Conservation (phyloP, 192 early-diverging fungal species). For the Gorgonomyces haynaldii region DNA sequence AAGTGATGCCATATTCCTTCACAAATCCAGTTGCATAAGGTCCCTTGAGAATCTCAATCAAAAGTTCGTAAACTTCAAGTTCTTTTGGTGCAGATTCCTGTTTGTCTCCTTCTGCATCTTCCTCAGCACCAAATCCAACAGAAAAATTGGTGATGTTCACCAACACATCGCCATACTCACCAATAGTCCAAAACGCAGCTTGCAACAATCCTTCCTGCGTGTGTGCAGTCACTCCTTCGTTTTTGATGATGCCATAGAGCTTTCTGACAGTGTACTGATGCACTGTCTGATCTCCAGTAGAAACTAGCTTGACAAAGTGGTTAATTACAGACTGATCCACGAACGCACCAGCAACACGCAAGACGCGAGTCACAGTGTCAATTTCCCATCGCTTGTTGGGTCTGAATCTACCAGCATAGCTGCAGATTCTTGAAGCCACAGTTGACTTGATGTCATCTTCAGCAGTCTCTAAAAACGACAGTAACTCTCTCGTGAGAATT, state of each 20-base stretch:
- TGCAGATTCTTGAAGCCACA: conserved; percentile 84
- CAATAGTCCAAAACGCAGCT: conserved; percentile 85
- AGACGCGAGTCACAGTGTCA: conserved; percentile 84
- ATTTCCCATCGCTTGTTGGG: conserved; percentile 96
- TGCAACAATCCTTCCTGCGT: conserved; percentile 79
- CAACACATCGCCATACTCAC: conserved; percentile 92
- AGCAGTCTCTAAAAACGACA: conserved; percentile 84
- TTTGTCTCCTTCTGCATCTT: conserved; percentile 48
- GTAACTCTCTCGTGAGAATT: conserved; percentile 80
- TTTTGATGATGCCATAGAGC: conserved; percentile 70
- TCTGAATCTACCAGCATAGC: conserved; percentile 85
- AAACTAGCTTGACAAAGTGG: conserved; percentile 83
- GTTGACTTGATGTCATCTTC: conserved; percentile 80
- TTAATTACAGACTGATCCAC: conserved; percentile 39
- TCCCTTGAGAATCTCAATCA: conserved; percentile 66
- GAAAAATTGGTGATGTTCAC: conserved; percentile 19
- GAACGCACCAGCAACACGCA: conserved; percentile 47
- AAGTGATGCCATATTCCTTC: conserved; percentile 75
- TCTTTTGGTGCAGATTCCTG: conserved; percentile 39
- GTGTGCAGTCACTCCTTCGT: conserved; percentile 51
- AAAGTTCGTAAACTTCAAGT: conserved; percentile 56
- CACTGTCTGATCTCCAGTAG: conserved; percentile 56
- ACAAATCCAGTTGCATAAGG: conserved; percentile 67
- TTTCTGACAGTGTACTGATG: conserved; percentile 87
- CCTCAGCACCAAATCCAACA: conserved; percentile 33